phyloP scores from a whole-genome alignment of 345 rosid species.

The Erucastrum elatum region DNA sequence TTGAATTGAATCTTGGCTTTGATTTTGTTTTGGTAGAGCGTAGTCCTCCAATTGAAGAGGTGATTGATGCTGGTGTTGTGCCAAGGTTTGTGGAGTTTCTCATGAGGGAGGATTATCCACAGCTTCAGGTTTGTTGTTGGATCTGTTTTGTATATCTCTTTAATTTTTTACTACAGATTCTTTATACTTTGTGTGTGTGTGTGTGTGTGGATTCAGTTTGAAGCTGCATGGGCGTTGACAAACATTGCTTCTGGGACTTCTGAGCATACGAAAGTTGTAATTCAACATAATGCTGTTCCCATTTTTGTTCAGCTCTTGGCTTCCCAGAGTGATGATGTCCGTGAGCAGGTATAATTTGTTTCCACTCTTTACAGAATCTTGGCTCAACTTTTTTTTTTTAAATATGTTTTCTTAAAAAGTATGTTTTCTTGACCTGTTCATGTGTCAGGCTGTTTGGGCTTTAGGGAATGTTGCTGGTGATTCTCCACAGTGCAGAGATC shows the following conservation, averaged over 20 bases:
- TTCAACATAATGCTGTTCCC: constrained; percentile 79
- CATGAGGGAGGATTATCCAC: constrained; percentile 75
- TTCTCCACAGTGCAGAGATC: constrained; percentile 44
- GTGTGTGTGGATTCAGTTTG: constrained; percentile 51
- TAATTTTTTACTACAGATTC: not conserved
- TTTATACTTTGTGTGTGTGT: not conserved
- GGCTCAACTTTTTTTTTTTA: not conserved
- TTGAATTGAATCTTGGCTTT: not conserved
- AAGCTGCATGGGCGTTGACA: constrained; percentile 94
- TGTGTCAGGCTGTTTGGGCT: constrained; percentile 43
- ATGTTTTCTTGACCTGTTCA: not conserved
- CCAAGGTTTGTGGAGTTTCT: constrained; percentile 88
- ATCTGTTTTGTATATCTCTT: not conserved
- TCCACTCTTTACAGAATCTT: not conserved
- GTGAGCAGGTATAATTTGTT: constrained; percentile 71
- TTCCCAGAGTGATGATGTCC: constrained; percentile 79
- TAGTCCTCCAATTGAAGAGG: constrained; percentile 86
- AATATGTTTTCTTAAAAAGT: not conserved
- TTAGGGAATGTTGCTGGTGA: constrained; percentile 46
- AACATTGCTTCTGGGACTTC: constrained; percentile 91
- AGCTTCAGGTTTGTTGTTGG: constrained; percentile 61
- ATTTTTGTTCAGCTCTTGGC: constrained; percentile 64
- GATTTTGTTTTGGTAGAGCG: constrained; percentile 46
- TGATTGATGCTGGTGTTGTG: constrained; percentile 75
- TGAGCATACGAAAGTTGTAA: constrained; percentile 75